phyloP scores from a whole-genome alignment of 352 stramenopile genomes.

The Globisporangium paroecandrum region DNA sequence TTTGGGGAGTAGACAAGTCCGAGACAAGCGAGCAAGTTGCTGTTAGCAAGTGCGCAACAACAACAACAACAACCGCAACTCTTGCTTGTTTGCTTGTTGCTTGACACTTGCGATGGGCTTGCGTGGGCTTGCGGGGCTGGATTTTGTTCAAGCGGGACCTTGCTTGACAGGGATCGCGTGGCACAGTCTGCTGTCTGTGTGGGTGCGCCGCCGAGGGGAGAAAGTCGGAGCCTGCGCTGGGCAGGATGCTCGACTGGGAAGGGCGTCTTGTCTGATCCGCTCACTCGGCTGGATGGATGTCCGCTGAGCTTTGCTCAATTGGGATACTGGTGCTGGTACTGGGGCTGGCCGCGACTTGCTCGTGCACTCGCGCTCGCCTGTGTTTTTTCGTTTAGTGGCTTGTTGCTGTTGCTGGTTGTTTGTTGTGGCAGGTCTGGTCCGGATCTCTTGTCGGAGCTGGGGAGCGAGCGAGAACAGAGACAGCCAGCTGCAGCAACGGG shows the following conservation, averaged over 20 bases:
- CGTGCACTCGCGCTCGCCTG: neutral
- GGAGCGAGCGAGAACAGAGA: constrained; percentile 5
- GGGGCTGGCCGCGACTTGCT: neutral
- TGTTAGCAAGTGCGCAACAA: neutral
- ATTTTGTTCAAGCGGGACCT: neutral
- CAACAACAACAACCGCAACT: neutral
- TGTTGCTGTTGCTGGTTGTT: neutral
- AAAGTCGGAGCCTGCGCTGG: constrained; percentile 1
- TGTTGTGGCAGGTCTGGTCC: constrained; percentile 2
- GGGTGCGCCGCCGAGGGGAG: neutral
- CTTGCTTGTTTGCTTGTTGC: constrained; percentile 7
- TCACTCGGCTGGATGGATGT: constrained; percentile 1
- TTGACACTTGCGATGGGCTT: neutral
- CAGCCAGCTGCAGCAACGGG: neutral
- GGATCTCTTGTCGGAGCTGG: constrained; percentile 8
- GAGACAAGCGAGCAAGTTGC: neutral
- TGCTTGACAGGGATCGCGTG: neutral
- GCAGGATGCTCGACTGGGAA: neutral
- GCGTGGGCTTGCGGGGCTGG: constrained; percentile 1
- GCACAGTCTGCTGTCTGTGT: neutral
- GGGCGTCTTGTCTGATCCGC: neutral
- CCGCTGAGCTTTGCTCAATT: neutral
- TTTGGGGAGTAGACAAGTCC: neutral
- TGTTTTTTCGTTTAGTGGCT: neutral
- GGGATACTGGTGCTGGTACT: too few relatives aligned